Conservation (phyloP, 1,139 yeast genomes). For the Taiozyma sp. region DNA sequence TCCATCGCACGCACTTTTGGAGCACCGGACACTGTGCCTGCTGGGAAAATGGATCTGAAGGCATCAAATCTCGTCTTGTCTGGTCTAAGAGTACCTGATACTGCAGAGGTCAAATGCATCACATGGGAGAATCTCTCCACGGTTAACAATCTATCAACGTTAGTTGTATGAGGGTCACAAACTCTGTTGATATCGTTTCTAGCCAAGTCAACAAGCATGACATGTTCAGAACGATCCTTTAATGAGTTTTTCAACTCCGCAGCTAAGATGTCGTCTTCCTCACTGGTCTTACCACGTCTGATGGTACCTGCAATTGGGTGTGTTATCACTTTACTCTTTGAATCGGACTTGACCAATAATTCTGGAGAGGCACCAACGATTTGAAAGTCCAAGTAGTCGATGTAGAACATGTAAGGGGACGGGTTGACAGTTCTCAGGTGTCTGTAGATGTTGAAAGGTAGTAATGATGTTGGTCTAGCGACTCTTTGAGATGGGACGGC, state of each 20-base stretch:
- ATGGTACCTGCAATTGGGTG: constrained; percentile 99
- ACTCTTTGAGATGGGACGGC: constrained; percentile 98
- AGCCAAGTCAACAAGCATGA: constrained; percentile 96
- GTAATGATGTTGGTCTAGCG: constrained; percentile 89
- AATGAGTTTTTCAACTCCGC: constrained; percentile 66
- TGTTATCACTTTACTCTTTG: constrained; percentile 69
- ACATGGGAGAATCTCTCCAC: constrained; percentile 97
- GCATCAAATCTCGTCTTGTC: constrained; percentile 94
- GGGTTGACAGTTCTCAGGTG: constrained; percentile 95
- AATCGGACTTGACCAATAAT: constrained; percentile 76
- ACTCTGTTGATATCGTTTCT: constrained; percentile 92
- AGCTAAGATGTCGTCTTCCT: constrained; percentile 87
- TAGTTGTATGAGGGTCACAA: constrained; percentile 82
- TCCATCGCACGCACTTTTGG: constrained; percentile 98
- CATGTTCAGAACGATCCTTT: constrained; percentile 96
- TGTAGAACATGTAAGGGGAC: constrained; percentile 91
- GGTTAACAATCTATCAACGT: constrained; percentile 81
- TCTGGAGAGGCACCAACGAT: constrained; percentile 98
- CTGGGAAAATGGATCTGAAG: constrained; percentile 95
- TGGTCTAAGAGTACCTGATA: constrained; percentile 79
- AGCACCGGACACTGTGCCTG: constrained; percentile 98
- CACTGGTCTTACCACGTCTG: constrained; percentile 80
- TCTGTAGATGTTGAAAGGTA: constrained; percentile 93
- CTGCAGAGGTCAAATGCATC: constrained; percentile 93
- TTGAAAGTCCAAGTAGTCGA: constrained; percentile 88